Evolutionary conservation across 208 protist genomes (phyloP), one percentile per base, ranked within the genome.

Genomic region (Angomonas ambiguus): DNA sequence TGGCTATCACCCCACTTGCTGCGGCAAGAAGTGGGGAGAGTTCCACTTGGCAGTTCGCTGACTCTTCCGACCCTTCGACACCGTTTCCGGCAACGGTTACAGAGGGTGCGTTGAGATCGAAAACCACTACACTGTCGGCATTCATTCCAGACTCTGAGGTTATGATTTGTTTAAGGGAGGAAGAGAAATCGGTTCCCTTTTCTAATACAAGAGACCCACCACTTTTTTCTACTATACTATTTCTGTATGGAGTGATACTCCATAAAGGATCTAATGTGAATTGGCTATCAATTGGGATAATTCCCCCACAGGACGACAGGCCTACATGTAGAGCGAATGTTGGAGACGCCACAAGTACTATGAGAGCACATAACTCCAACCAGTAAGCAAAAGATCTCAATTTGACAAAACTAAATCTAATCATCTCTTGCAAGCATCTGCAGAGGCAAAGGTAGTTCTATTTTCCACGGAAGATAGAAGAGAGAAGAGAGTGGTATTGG

Each of bases 251-350:
- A 25, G 60, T 38, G 30, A 79, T 32, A 5, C 76, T 80, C 84
- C 81, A 91, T 31, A 76, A 32, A 3, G 76, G 74, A 35, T 76
- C 76, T 10, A 79, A 27, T 11, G 80, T 31, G 59, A 76, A 83
- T 28, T 77, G 76, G 51, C 84, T 87, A 58, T 91, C 84, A 13
- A 85, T 83, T 0, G 81, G 79, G 51, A 91, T 79, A 10, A 57
- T 83, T 24, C 73, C 76, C 10, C 75, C 75, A 33, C 84, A 87
- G n/a, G 56, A 57, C 20, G 76, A 38, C 1, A 58, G 34, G 0
- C 49, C 84, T 57, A 87, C 68, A 11, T 33, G 56, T 5, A n/a
- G 58, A 0, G n/a, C 34, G 6, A 24, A 28, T 10, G 25, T n/a
- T 3, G 11, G 1, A 51, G 22, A 38, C 6, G 73, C 20, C 6